A percentile compares a stretch with the other conserved stretches of the same genome.
Conservation (phyloP, 495 filamentous ascomycete genomes). For the Penicillium salamii region DNA sequence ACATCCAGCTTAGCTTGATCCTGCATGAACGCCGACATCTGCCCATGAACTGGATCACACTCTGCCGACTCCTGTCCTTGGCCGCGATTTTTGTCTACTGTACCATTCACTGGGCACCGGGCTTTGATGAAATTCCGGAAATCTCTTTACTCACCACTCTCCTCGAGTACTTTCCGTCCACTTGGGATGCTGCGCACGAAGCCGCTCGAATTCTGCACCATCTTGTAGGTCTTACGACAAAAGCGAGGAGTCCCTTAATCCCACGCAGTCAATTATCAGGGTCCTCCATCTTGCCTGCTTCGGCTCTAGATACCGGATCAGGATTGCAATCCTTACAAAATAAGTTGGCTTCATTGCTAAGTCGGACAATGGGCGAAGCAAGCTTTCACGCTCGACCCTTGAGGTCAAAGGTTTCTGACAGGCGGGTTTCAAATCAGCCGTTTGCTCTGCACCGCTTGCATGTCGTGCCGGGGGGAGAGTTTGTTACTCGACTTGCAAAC, state of each 20-base stretch:
- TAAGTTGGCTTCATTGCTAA: neutral
- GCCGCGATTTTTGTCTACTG: constrained; percentile 18
- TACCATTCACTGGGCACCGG: neutral
- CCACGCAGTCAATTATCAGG: neutral
- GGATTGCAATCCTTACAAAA: constrained; percentile 2
- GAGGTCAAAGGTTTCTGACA: constrained; percentile 2
- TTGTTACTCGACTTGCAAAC: neutral
- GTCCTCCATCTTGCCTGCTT: neutral
- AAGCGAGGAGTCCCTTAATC: neutral
- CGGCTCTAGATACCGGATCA: neutral
- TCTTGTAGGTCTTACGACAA: neutral
- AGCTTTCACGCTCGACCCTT: constrained; percentile 7
- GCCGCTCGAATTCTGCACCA: neutral
- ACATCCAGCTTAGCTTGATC: constrained; percentile 22
- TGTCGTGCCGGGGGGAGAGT: too few species aligned
- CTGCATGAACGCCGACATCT: constrained; percentile 26
- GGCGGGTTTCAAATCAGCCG: too few species aligned
- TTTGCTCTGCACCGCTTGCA: too few species aligned
- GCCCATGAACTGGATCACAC: constrained; percentile 26
- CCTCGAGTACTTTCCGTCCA: constrained; percentile 2
- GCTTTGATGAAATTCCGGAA: constrained; percentile 3
- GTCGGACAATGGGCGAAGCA: constrained; percentile 4
- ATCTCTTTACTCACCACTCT: constrained; percentile 1
- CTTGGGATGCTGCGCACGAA: constrained; percentile 7
- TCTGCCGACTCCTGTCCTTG: constrained; percentile 20